Conservation (phyloP, 306 rosid species). For the barrel medic (Medicago truncatula) region MtrunA17r5.0-ANR NC_053045.1:34052501-34053000, state of each 20-base stretch:
- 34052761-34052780: neutral
- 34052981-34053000: neutral
- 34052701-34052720: neutral
- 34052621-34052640: neutral
- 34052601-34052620: slow-evolving; percentile 2
- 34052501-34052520: slow-evolving; percentile 59
- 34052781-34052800: neutral
- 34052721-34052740: neutral
- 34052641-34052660: slow-evolving; percentile 4
- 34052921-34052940: neutral
- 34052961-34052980: no score
- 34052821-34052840: neutral
- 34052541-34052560: slow-evolving; percentile 78
- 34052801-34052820: slow-evolving; percentile 1
- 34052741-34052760: neutral
- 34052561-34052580: slow-evolving; percentile 78
- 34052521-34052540: slow-evolving; percentile 38
- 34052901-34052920: neutral
- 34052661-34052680: slow-evolving; percentile 21
- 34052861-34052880: neutral
- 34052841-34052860: neutral
- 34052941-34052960: no score
- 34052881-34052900: neutral
- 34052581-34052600: slow-evolving; percentile 53
- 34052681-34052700: neutral